Conservation (phyloP, 2,329 filamentous ascomycete genomes). For the Venturiaceae sp. region DNA sequence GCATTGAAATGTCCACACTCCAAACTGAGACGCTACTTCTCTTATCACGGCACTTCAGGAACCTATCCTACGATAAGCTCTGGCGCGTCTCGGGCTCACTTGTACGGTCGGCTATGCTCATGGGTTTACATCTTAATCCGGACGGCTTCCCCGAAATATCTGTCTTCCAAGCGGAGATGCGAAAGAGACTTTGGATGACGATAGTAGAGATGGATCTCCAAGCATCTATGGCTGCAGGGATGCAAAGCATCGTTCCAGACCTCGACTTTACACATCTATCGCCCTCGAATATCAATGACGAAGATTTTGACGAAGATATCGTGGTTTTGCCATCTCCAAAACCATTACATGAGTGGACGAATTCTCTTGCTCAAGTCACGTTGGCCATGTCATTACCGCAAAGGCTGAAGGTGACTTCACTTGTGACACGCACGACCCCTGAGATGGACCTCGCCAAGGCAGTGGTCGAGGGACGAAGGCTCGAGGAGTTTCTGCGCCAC, state of each 20-base stretch:
- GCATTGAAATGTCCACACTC: slow-evolving; percentile 15
- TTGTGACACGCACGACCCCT: background rate
- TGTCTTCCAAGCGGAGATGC: slow-evolving; percentile 28
- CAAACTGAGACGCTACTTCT: slow-evolving; percentile 15
- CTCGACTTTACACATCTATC: slow-evolving; percentile 26
- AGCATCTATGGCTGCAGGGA: slow-evolving; percentile 24
- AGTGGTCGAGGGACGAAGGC: background rate
- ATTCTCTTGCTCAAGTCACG: background rate
- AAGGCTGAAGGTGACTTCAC: background rate
- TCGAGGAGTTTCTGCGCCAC: background rate
- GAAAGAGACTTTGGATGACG: slow-evolving; percentile 34
- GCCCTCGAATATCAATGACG: slow-evolving; percentile 29
- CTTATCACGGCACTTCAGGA: slow-evolving; percentile 12
- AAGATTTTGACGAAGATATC: slow-evolving; percentile 16
- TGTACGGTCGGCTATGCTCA: slow-evolving; percentile 29
- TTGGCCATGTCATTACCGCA: background rate
- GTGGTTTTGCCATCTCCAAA: background rate
- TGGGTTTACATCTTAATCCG: slow-evolving; percentile 33
- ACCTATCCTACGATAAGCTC: slow-evolving; percentile 12
- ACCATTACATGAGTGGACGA: background rate
- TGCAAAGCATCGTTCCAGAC: slow-evolving; percentile 23
- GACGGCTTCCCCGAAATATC: slow-evolving; percentile 23
- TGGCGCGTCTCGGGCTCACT: slow-evolving; percentile 11
- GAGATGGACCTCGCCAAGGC: background rate
- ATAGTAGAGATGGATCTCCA: slow-evolving; percentile 31